Evolutionary conservation across 2,329 filamentous ascomycete species (phyloP), one percentile per base, ranked within the genome.

Genomic region (Mycosphaerella sp.): DNA sequence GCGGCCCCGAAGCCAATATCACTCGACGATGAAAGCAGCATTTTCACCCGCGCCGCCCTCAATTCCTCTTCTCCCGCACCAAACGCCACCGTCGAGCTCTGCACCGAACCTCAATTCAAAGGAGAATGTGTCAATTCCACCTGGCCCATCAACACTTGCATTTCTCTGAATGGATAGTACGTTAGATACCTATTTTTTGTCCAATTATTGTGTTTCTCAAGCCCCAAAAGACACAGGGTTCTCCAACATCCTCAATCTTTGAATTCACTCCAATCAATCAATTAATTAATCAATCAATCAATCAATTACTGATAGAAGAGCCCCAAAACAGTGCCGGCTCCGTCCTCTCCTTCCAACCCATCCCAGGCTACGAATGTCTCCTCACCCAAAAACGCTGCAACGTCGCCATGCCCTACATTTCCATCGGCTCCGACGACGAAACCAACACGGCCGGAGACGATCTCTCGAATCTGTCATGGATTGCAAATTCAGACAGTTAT

Each of bases 71-170:
- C 45, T 26, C 23, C 48, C 23, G 45, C 51, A n/a, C 39, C 44
- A 23, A 46, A 38, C 23, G 58, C 60, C 41, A 57, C 74, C 51
- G 70, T 71, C 2, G n/a, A 68, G 60, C 43, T 56, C 40, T 64
- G 62, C 56, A 60, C 60, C 12, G 55, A 57, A n/a, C 52, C 52
- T 5, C 48, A 60, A n/a, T 64, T 70, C 17, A 67, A 40, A 31
- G 64, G 64, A 44, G 43, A 60, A 45, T 64, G 62, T 49, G 44
- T 48, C 29, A 56, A 61, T 12, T 55, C 60, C 21, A 54, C 59
- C 17, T 64, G 59, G 58, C 62, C 62, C 11, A 42, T 64, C 12
- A 59, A 65, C 34, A 50, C 42, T 6, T 67, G 64, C 49, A 61
- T 67, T 8, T 49, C 58, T 39, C 48, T 68, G 48, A 59, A 59